Base-by-base conservation (phyloP, 225 moss, liverwort and hornwort species). In the Neckera pumila region DNA sequence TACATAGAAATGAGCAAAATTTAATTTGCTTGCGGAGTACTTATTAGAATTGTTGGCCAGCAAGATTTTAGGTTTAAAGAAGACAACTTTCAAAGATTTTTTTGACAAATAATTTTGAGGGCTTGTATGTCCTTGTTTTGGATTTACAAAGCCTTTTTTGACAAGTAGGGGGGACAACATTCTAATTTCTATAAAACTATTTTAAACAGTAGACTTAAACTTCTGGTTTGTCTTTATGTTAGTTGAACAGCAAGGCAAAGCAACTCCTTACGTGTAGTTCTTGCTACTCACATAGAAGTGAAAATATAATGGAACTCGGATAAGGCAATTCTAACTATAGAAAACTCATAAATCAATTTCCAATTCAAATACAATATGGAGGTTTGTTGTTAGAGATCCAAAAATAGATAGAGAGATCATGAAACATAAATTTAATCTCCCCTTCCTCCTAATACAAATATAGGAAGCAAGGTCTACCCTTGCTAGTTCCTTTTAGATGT, bases 141-240 rank as follows among this genome's bases (percentile, higher is more conserved):
- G 4, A 63, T 17, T 2, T 31, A 8, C 63, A 63, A 31, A 31
- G 12, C 8, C 16, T 31, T 63, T 31, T 63, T 16, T 30, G 4
- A 63, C 63, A 63, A 63, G 8, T 31, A 21, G 12, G 7, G 3
- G 12, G 18, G 36, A n/a, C 6, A n/a, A 67, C 21, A 12, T 21
- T n/a, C 4, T 11, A n/a, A 21, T 67, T 21, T 22, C 2, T 1
- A 34, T 0, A 2, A 12, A n/a, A 67, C 2, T n/a, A 30, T n/a
- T n/a, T 9, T n/a, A 11, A n/a, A n/a, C 11, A n/a, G 20, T n/a
- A 20, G 11, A 21, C 6, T n/a, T 67, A 12, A 21, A 67, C n/a
- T 67, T 67, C 21, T 11, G n/a, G n/a, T 36, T 67, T 67, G n/a
- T 7, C n/a, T 12, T n/a, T 6, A 65, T 65, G 19, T 21, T 22